Percentiles rank a stretch among this genome's conserved stretches.
Conservation (phyloP, 179 eudicot species). For the Beta macrorhiza region DNA sequence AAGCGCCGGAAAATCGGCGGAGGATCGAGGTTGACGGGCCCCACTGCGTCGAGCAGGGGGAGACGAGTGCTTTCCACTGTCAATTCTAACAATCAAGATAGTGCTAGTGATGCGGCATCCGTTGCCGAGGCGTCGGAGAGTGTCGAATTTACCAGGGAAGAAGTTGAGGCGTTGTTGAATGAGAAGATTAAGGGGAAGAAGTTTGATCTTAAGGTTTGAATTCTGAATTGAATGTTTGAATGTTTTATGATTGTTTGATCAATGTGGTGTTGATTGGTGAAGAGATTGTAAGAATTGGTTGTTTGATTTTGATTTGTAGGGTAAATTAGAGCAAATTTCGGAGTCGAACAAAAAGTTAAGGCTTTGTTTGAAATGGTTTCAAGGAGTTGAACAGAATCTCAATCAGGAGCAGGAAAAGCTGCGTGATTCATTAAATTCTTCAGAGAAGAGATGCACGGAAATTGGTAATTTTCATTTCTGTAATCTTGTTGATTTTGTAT, state of each 20-base stretch:
- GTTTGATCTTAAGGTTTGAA: constrained; percentile 57
- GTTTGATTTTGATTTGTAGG: constrained; percentile 36
- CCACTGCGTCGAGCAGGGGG: constrained; percentile 35
- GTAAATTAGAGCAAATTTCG: constrained; percentile 52
- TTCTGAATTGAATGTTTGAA: neutral
- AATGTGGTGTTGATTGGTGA: neutral
- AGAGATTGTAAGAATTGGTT: constrained; percentile 2
- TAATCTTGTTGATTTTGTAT: neutral
- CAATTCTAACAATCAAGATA: constrained; percentile 30
- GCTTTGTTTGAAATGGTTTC: constrained; percentile 62
- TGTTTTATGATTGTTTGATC: neutral
- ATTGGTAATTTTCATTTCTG: constrained; percentile 35
- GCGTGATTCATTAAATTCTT: constrained; percentile 33
- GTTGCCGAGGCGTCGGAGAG: constrained; percentile 39
- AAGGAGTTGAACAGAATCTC: constrained; percentile 46
- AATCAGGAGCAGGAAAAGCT: constrained; percentile 51
- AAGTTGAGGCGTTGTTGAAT: constrained; percentile 56
- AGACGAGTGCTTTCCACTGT: constrained; percentile 35
- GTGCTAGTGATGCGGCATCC: constrained; percentile 11
- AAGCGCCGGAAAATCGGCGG: constrained; percentile 40
- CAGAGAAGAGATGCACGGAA: constrained; percentile 46
- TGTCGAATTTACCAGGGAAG: constrained; percentile 56
- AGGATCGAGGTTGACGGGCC: constrained; percentile 31
- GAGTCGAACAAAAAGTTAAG: constrained; percentile 49
- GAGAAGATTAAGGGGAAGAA: constrained; percentile 60